Base-by-base conservation (phyloP, 2,329 filamentous ascomycete species). In the Penicillium hordei region DNA sequence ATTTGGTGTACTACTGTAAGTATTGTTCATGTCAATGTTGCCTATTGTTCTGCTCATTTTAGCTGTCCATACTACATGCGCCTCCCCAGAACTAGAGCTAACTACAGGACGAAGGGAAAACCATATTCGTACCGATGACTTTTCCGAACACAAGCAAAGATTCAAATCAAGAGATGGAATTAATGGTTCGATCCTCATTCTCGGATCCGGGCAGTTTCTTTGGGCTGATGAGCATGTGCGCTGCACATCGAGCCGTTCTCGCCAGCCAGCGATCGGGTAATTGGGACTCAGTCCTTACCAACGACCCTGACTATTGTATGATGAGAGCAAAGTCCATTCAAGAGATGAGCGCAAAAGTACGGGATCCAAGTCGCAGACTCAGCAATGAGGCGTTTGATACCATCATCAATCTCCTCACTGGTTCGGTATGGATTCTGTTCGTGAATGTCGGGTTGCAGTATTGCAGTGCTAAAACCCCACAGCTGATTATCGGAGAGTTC, bases 401-500 rank as follows among this genome's bases (percentile, higher is more conserved):
- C 8, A 73, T 76, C 51, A 65, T 76, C 46, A 73, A 71, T 27
- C 68, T 77, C 15, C 66, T 75, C 21, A 70, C 70, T n/a, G 66
- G 73, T 49, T 67, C 73, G 40, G 73, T 75, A 66, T 60, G 69
- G 13, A 43, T n/a, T 27, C 19, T 19, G 29, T n/a, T 40, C 42
- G 21, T 33, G n/a, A 34, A 36, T 17, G 7, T 17, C 29, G 17
- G 15, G 19, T 19, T 31, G 3, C 12, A 13, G 8, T 42, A 43
- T 34, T 51, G 38, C 13, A 15, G 43, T 15, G 29, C 63, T 68
- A 48, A 67, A 40, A 17, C n/a, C 33, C 10, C 10, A 19, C 34
- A 75, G 73, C 59, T 75, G 49, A 73, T 76, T 21, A 65, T 74
- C 46, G 75, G 73, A 10, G 63, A 72, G 36, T 76, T 76, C 51